These are phyloP conservation scores for Elongisporangium prolatum DNA, from an alignment of 352 stramenopile genomes.

Conservation along the genomic window DNA sequence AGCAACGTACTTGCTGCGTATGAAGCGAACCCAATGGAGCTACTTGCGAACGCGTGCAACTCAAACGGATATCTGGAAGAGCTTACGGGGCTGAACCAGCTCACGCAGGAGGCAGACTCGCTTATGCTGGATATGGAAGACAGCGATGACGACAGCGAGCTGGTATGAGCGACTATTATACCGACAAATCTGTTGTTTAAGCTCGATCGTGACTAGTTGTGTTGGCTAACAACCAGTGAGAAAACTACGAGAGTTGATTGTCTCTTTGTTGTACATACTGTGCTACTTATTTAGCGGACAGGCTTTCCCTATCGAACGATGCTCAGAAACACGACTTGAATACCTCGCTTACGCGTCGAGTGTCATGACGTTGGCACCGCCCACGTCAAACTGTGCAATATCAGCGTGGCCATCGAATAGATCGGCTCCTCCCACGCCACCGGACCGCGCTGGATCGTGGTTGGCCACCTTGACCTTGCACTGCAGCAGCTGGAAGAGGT, in stretches of 20 bases:
- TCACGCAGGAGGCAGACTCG: constrained; percentile 52
- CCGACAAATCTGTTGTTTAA: not conserved
- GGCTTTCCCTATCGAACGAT: no score
- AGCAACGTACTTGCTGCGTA: constrained; percentile 88
- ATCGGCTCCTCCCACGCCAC: constrained; percentile 18
- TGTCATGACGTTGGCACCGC: constrained; percentile 82
- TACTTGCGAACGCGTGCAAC: constrained; percentile 68
- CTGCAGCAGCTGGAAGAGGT: constrained; percentile 72
- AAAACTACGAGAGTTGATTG: not conserved
- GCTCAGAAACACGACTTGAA: no score
- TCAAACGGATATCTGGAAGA: constrained; percentile 71
- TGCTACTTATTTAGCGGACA: no score
- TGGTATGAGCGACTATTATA: constrained; percentile 16
- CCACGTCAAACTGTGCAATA: constrained; percentile 75
- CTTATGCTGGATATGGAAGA: constrained; percentile 67
- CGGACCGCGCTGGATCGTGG: constrained; percentile 9
- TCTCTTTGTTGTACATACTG: no score
- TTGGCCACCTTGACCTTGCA: constrained; percentile 68
- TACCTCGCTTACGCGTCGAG: constrained; percentile 65
- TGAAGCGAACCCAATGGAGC: constrained; percentile 23
- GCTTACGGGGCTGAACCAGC: constrained; percentile 62
- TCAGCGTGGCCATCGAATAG: constrained; percentile 61
- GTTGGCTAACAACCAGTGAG: not conserved
- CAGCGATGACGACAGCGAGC: constrained; percentile 58
- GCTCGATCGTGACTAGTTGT: not conserved